These are phyloP conservation scores for Penicillium polonicum DNA, from an alignment of 2,329 filamentous ascomycete species.

Conservation along the genomic window DNA sequence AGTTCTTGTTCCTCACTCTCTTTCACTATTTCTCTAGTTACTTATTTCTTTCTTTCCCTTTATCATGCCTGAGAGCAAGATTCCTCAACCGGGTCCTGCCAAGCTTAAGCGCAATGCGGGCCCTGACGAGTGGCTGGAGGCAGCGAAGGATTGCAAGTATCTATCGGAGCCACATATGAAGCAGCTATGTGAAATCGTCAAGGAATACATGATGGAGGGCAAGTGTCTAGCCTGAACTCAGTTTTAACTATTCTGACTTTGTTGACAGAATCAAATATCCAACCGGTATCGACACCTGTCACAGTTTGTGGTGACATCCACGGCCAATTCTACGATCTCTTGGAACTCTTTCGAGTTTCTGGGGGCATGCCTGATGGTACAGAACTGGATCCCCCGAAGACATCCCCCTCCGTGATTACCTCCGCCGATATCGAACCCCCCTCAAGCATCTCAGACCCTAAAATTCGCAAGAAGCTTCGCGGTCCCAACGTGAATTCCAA, in stretches of 20 bases:
- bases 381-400: constrained; percentile 66
- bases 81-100: constrained; percentile 89
- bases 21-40: constrained; percentile 14
- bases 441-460: constrained; percentile 81
- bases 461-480: constrained; percentile 80
- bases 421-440: constrained; percentile 92
- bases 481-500: constrained; percentile 30
- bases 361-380: constrained; percentile 92
- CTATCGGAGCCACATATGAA: constrained; percentile 97
- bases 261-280: constrained; percentile 85
- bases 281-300: constrained; percentile 93
- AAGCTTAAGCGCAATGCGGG: constrained; percentile 79
- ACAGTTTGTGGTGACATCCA: constrained; percentile 98
- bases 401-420: constrained; percentile 71
- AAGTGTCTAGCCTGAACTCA: constrained; percentile 12
- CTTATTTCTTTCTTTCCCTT: constrained; percentile 1
- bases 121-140: constrained; percentile 92
- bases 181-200: constrained; percentile 96
- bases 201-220: constrained; percentile 99
- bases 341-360: constrained; percentile 94
- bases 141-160: constrained; percentile 96
- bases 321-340: constrained; percentile 95
- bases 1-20: constrained; percentile 1
- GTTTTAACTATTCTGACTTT: constrained; percentile 14
- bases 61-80: constrained; percentile 51